Evolutionary conservation across 768 basidiomycete genomes (phyloP), one percentile per base, ranked within the genome.

Genomic region (Agaricus subrufescens): DNA sequence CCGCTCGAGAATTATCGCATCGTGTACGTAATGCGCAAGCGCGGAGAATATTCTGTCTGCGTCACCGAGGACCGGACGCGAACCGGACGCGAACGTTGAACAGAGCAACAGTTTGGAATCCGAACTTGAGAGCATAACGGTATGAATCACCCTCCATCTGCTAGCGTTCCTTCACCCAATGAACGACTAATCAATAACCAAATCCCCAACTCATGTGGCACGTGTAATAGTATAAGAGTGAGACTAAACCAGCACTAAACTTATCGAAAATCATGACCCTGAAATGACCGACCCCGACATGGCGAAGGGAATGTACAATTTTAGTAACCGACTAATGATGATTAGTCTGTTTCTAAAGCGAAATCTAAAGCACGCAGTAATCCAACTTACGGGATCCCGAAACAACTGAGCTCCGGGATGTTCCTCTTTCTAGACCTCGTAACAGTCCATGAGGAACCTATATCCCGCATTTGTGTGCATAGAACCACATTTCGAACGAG

Each of bases 141-240:
- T 70, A 0, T 19, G 86, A 88, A 3, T 85, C 81, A 2, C 92
- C 87, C n/a, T 91, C 75, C 98, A 95, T 92, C 69, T 75, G 1
- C 79, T 80, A 19, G 67, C 65, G 63, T 91, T 94, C 76, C 67
- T 9, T 83, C 87, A 7, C 89, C 94, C 40, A 91, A 73, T 0
- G 94, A 92, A 11, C 86, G 76, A 1, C 86, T 81, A 57, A 95
- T 59, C 7, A 2, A 11, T 2, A 34, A 34, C 7, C 8, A 8
- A 34, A 34, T 34, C 7, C 7, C 8, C 8, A 34, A 34, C 4
- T 8, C 8, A 7, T 48, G 46, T 26, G n/a, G 4, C 4, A 4
- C 26, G 15, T 31, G 1, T 1, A 34, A 19, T 19, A 19, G 19
- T 19, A 19, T 19, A 19, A 19, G 19, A 19, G 19, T 1, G 19